Evolutionary conservation across 768 basidiomycete species (phyloP).

Genomic region (Chalciporus pseudorubinellus): DNA sequence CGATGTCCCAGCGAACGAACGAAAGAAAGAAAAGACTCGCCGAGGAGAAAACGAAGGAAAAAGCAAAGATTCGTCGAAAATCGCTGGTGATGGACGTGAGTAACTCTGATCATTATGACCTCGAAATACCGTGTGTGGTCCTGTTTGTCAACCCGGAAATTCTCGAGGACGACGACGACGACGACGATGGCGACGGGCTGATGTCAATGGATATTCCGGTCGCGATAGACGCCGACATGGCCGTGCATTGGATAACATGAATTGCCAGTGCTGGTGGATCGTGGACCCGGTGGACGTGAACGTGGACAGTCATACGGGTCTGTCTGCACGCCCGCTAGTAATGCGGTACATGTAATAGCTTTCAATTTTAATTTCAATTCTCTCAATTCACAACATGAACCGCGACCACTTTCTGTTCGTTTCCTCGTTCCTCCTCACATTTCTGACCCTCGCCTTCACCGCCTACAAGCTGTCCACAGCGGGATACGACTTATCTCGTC

Average conservation of each 20-base stretch:
- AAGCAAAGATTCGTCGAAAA: background rate
- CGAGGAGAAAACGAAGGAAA: background rate
- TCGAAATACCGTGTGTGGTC: background rate
- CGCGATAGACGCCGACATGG: too few relatives aligned
- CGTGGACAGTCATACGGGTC: too few relatives aligned
- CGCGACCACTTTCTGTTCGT: conserved; percentile 54
- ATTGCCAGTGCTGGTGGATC: too few relatives aligned
- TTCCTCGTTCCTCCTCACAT: conserved; percentile 46
- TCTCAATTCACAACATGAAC: too few relatives aligned
- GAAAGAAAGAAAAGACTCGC: background rate
- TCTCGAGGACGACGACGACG: background rate
- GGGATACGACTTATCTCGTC: conserved; percentile 54
- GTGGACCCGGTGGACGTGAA: too few relatives aligned
- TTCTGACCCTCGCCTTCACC: conserved; percentile 46
- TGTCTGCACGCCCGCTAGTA: too few relatives aligned
- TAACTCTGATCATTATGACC: too few relatives aligned
- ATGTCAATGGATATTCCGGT: too few relatives aligned
- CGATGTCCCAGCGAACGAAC: conserved; percentile 18
- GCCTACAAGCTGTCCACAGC: conserved; percentile 46
- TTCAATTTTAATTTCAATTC: too few relatives aligned
- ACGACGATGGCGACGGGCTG: background rate
- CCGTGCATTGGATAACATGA: too few relatives aligned
- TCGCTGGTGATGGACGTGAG: background rate
- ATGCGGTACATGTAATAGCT: too few relatives aligned
- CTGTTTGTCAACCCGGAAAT: background rate